Base-by-base conservation (phyloP, 768 basidiomycete genomes). In the Hebeloma cylindrosporum region DNA sequence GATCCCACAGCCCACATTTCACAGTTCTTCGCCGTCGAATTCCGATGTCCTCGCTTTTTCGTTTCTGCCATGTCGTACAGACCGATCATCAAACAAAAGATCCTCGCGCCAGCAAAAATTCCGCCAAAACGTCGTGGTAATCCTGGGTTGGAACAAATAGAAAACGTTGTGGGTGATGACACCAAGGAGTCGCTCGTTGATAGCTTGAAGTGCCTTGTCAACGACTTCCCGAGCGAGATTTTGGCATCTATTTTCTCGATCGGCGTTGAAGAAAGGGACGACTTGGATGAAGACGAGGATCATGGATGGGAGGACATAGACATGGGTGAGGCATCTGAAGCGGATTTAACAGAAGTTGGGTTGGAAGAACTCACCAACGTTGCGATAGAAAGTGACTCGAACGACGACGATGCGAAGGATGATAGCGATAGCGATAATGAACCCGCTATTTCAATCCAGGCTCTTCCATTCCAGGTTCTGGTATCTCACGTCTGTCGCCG, bases 401-500 rank as follows among this genome's bases (percentile, higher is more conserved):
- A 26, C 43, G 45, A 54, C 11, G 40, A 39, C 35, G 46, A n/a
- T n/a, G n/a, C n/a, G n/a, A n/a, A 48, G 21, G 40, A 43, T 37
- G 47, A 41, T 13, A 53, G 49, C 26, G 37, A 52, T n/a, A n/a
- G n/a, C 35, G 41, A 45, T 40, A 53, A 60, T 49, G 43, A 58
- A 29, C 18, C 39, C n/a, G 33, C 49, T 33, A 38, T n/a, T n/a
- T n/a, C n/a, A n/a, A n/a, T n/a, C n/a, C n/a, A n/a, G n/a, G n/a
- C n/a, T n/a, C n/a, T 65, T 1, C 65, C 67, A 2, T 82, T 81
- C 57, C 72, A 75, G 51, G 63, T 81, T 21, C 64, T 80, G 52
- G 79, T 74, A 10, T 82, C 82, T 13, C 82, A 82, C 52, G 75
- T 83, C 7, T 85, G 82, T 59, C 64, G 54, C 18, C 77, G 73